Base-by-base conservation (phyloP, 2,329 filamentous ascomycete species). In the Colletotrichum shisoi region DNA sequence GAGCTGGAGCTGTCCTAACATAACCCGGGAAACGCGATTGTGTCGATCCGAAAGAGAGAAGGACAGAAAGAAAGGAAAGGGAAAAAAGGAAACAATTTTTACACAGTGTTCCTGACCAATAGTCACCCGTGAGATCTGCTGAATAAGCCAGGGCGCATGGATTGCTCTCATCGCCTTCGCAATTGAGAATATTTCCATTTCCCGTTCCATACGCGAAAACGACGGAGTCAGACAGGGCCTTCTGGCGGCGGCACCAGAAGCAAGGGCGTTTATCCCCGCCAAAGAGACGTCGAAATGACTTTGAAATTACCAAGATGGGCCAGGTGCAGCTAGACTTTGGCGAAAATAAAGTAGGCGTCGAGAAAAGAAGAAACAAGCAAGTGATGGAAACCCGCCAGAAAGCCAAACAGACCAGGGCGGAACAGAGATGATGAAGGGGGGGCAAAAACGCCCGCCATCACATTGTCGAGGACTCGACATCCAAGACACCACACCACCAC, bases 191-290 rank as follows among this genome's bases (percentile, higher is more conserved):
- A n/a, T 34, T 42, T 11, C n/a, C 8, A 34, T 8, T n/a, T 27
- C n/a, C 52, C 51, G 24, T 57, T 52, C 57, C 42, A 57, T 49
- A 42, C 42, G 62, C 42, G 58, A 62, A 57, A 62, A 51, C 51
- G 31, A 27, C 53, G 39, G 4, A 17, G 15, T 44, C 15, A 17
- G 40, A 44, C 13, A 31, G 21, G 44, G 42, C 39, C 39, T 27
- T 56, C 31, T 34, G 31, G 31, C 31, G 31, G 31, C 31, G 21
- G 21, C 21, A n/a, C 9, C 34, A 13, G 8, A 37, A 51, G 21
- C 15, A 51, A 4, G 42, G 34, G 21, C 57, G 49, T 44, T 15
- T 40, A 31, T 31, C n/a, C 40, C 27, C 37, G 21, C 13, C 11
- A 3, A 45, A 45, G 19, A 31, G 21, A 40, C 13, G 17, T 19